phyloP scores from a whole-genome alignment of 345 rosid genomes.

The Eucalyptus marginata region DNA sequence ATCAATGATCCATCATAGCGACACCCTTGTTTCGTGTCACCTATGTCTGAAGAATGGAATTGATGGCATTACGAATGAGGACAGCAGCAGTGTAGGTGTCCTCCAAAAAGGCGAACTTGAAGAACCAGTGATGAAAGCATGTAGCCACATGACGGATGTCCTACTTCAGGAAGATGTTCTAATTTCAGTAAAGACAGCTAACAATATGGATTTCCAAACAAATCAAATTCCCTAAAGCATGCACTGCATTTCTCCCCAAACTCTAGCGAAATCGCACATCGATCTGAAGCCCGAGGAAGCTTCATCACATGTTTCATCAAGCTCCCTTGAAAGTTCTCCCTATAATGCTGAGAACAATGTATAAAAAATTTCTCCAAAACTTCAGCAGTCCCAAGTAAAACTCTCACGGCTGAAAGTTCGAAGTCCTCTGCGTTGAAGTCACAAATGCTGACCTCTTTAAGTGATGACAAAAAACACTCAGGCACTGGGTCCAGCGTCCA shows the following conservation, averaged over 20 bases:
- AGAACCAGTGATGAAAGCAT: neutral
- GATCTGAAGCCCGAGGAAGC: neutral
- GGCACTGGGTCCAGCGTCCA: neutral
- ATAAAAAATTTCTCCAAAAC: neutral
- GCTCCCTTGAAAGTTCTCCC: neutral
- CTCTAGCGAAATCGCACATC: neutral
- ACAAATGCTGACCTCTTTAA: neutral
- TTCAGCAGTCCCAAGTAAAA: neutral
- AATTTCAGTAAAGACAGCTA: neutral
- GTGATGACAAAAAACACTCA: neutral
- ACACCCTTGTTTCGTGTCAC: neutral
- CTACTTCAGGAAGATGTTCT: neutral
- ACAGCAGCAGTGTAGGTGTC: neutral
- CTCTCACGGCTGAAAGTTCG: neutral
- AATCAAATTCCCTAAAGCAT: neutral
- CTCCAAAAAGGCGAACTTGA: neutral
- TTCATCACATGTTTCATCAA: neutral
- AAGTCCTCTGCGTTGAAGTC: neutral
- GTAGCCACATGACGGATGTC: neutral
- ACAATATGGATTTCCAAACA: neutral
- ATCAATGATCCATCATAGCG: neutral
- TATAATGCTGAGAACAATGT: neutral
- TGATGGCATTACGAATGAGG: neutral
- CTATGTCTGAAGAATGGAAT: neutral
- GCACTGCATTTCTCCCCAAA: neutral